Percentiles rank a stretch among this genome's conserved stretches.
Evolutionary conservation across 768 basidiomycete genomes (phyloP).

Genomic region (Podaxis mareebaensis): DNA sequence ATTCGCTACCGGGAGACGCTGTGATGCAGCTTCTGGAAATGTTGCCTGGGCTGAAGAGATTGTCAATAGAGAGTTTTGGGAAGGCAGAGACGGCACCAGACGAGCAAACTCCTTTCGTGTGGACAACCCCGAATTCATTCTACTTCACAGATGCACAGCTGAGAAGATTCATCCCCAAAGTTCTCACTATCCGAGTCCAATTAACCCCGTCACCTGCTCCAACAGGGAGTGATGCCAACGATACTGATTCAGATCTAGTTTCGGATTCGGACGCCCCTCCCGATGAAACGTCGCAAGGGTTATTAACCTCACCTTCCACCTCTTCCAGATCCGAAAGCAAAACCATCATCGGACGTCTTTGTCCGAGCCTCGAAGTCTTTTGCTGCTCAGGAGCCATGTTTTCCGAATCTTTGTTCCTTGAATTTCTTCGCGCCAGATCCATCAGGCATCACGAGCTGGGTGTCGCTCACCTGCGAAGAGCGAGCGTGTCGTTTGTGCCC

Average conservation of each 20-base stretch:
- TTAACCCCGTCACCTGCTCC: background rate
- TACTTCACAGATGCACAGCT: background rate
- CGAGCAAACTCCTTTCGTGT: background rate
- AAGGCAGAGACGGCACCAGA: background rate
- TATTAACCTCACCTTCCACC: background rate
- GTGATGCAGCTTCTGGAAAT: constrained; percentile 3
- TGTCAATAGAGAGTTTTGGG: constrained; percentile 3
- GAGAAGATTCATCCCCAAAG: background rate
- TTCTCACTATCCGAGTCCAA: background rate
- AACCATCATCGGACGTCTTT: background rate
- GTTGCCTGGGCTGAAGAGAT: constrained; percentile 4
- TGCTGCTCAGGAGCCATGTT: constrained; percentile 3
- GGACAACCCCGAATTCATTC: background rate
- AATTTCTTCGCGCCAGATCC: background rate
- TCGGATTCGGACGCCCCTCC: background rate
- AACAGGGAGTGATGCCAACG: background rate
- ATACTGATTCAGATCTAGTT: background rate
- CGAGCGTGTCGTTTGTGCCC: background rate
- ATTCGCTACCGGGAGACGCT: background rate
- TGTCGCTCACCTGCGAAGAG: background rate
- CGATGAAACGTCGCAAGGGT: background rate
- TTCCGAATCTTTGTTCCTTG: background rate
- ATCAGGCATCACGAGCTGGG: background rate
- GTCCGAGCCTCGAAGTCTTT: background rate
- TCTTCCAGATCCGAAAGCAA: background rate